A percentile compares a stretch with the other conserved stretches of the same genome.
phyloP scores from a whole-genome alignment of 345 rosid genomes.

The Lepidium africanum region DNA sequence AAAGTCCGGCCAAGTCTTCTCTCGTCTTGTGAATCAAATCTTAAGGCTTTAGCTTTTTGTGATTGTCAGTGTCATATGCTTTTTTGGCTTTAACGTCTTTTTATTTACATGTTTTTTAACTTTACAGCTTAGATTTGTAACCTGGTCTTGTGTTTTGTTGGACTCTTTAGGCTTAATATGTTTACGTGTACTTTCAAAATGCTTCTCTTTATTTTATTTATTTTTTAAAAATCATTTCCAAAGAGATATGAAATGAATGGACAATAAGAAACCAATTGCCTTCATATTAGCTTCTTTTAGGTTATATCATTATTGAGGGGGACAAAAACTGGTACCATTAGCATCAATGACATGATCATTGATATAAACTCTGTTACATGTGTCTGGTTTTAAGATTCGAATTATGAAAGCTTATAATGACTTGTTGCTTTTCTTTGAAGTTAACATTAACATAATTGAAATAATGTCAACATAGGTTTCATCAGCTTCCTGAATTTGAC shows the following conservation, averaged over 20 bases:
- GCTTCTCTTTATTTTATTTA: not conserved
- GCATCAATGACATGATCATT: constrained; percentile 15
- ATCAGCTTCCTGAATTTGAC: constrained; percentile 89
- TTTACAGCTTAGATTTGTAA: constrained; percentile 25
- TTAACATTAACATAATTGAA: not conserved
- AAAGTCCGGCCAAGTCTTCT: not conserved
- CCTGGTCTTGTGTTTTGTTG: constrained; percentile 28
- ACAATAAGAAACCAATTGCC: constrained; percentile 5
- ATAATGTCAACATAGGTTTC: constrained; percentile 49
- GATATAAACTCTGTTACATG: not conserved
- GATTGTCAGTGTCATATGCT: constrained; percentile 28
- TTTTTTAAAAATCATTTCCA: not conserved
- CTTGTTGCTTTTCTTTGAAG: constrained; percentile 20
- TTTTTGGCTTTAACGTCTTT: constrained; percentile 28
- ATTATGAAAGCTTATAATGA: constrained; percentile 1
- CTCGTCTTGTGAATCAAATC: constrained; percentile 13
- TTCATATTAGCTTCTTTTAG: constrained; percentile 18
- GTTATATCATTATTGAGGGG: constrained; percentile 27
- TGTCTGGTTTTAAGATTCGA: not conserved
- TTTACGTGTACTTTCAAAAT: constrained; percentile 24
- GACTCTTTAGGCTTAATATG: constrained; percentile 26
- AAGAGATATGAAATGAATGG: constrained; percentile 32
- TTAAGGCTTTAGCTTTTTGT: constrained; percentile 14
- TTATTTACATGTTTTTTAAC: not conserved
- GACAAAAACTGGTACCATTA: constrained; percentile 11